These are phyloP conservation scores for Quercus parvula DNA, from an alignment of 306 rosid genomes.

Conservation along the genomic window DNA sequence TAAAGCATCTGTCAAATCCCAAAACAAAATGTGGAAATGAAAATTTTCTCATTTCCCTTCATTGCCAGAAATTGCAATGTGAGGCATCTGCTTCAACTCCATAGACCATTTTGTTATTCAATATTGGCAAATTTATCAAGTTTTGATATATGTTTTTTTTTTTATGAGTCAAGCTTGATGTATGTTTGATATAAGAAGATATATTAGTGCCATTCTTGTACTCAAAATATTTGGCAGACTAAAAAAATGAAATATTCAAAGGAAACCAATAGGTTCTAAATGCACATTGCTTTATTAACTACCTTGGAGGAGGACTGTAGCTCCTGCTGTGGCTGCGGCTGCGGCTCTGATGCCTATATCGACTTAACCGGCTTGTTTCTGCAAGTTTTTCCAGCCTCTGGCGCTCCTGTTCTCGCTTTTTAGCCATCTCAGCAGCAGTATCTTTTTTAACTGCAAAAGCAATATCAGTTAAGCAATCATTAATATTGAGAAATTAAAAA, in stretches of 20 bases:
- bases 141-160: not conserved
- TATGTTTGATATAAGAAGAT: not conserved
- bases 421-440: constrained; percentile 88
- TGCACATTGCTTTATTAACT: not conserved
- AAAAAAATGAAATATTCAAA: not conserved
- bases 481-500: not conserved
- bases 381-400: constrained; percentile 96
- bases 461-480: constrained; percentile 5
- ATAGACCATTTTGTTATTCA: not conserved
- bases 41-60: not conserved
- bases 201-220: not conserved
- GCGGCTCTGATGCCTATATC: constrained; percentile 65
- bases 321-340: constrained; percentile 48
- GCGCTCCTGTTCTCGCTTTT: constrained; percentile 87
- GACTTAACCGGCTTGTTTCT: constrained; percentile 80
- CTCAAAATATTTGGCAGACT: not conserved
- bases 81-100: not conserved
- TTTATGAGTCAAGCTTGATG: not conserved
- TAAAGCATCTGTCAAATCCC: not conserved
- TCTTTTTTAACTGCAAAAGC: constrained; percentile 81
- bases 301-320: constrained; percentile 89
- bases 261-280: not conserved
- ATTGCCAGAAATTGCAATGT: not conserved
- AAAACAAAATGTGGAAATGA: not conserved
- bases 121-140: not conserved